Base-by-base conservation (phyloP, 2,329 filamentous ascomycete species). In the Fusarium sacchari region DNA sequence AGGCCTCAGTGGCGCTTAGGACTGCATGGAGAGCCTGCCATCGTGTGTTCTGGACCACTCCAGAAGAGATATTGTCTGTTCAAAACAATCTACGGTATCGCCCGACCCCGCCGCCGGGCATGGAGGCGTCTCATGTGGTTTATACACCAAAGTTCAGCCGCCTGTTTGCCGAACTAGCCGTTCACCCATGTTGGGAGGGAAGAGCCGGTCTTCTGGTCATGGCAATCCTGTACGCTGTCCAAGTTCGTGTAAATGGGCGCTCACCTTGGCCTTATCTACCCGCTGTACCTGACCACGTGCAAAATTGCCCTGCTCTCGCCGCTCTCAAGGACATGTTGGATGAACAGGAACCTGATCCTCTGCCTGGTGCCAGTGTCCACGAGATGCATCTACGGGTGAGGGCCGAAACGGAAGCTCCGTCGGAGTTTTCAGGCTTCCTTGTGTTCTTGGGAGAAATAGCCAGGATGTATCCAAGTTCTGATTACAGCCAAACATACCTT, bases 151-250 rank as follows among this genome's bases (percentile, higher is more conserved):
- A 40, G 39, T 40, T 40, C 39, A 40, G 39, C 39, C 39, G 39
- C 12, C 9, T 40, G 39, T 14, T 40, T 40, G 22, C 39, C 8
- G 39, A 40, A 22, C 20, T 40, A 11, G 39, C 20, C 39, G 39
- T 40, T 13, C 39, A 40, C 13, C 39, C 39, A n/a, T 40, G 39
- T 20, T 40, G 39, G 39, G 39, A 13, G n/a, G 20, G 20, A 1
- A 1, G 7, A 10, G 2, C 39, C 10, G 1, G n/a, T 3, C 39
- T 6, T 7, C 7, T 40, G 11, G 20, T 13, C 22, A 2, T 40
- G 20, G 39, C 39, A 6, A 22, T 40, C 11, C 39, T 22, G 22
- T 40, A 40, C 20, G 14, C 39, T 40, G 39, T 40, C 39, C 22
- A 22, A 20, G 39, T 40, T 40, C 39, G 39, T 13, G 20, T 40